Evolutionary conservation across 495 filamentous ascomycete genomes (phyloP), one percentile per base, ranked within the genome.

Genomic region (Trichoderma asperelloides): DNA sequence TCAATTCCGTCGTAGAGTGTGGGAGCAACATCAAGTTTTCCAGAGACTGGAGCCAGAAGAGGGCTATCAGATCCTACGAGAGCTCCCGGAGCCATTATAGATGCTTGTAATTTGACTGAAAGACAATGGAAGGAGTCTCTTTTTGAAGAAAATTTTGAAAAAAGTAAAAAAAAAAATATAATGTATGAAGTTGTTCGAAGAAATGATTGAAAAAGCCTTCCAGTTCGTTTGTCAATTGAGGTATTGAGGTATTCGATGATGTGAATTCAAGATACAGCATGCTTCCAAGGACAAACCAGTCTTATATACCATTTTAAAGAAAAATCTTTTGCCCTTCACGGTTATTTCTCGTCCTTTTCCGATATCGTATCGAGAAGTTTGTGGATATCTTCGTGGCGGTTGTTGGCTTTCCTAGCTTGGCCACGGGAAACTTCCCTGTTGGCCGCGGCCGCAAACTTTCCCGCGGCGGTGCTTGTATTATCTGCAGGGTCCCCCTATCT

Each of bases 1-100:
- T 66, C 64, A 62, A 67, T 60, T 15, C 18, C 3, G 18, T 43
- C 65, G 47, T 71, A 68, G 9, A 71, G 68, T 12, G 49, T 63
- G 18, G 41, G 51, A 15, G 21, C 40, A 37, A 66, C 8, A 27
- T 66, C 62, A 11, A 40, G 55, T 25, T 60, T 60, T 13, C 55
- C 55, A 6, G 55, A 18, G 16, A 30, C 5, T 2, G 55, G 55
- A 15, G 55, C 55, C 55, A 60, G 27, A 12, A 30, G 27, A 15
- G 55, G 23, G 12, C 55, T 60, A 3, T 60, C 55, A 30, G 55
- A 30, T 60, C 25, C 55, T 12, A 60, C 25, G 27, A 60, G 55
- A 60, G 55, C 55, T 27, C 55, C 55, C 2, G 55, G 55, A 18
- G 55, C 55, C 55, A 60, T 60, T 15, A 4, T 23, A 11, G 25